Evolutionary conservation across 331 rosid genomes (phyloP).

Genomic region (Quercus lobata): DNA sequence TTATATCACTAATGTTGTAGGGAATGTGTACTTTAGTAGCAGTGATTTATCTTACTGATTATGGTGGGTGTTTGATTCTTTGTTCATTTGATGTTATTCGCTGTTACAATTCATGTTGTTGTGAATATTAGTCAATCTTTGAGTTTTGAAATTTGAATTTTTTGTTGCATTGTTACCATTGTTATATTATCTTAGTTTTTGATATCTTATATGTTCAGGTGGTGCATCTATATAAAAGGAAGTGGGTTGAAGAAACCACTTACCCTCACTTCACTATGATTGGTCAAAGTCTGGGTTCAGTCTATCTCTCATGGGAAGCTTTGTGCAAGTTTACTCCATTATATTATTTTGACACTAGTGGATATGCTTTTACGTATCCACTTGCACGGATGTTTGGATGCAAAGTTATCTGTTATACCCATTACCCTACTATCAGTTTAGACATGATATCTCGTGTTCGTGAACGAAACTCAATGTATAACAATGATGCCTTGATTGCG

Average conservation of each 20-base stretch:
- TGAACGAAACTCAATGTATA: constrained; percentile 63
- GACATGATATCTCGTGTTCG: constrained; percentile 97
- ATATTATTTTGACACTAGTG: constrained; percentile 86
- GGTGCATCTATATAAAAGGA: constrained; percentile 77
- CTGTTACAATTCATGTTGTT: not conserved
- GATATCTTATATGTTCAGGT: constrained; percentile 45
- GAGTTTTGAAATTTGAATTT: not conserved
- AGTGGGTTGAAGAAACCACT: constrained; percentile 82
- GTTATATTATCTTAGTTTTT: not conserved
- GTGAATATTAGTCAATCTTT: not conserved
- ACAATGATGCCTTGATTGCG: constrained; percentile 64
- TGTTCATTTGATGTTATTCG: not conserved
- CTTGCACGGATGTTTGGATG: constrained; percentile 89
- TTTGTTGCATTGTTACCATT: not conserved
- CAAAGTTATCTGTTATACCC: constrained; percentile 86
- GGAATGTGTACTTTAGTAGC: constrained; percentile 8
- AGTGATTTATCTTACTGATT: not conserved
- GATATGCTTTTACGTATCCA: constrained; percentile 94
- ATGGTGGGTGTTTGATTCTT: not conserved
- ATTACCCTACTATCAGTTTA: constrained; percentile 89
- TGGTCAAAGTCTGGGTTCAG: constrained; percentile 90
- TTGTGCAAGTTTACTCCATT: constrained; percentile 73
- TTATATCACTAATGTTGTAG: too few relatives aligned
- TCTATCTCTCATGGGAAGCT: constrained; percentile 91
- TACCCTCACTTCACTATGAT: constrained; percentile 90